A percentile compares a stretch with the other conserved stretches of the same genome.
These are phyloP conservation scores for Diddensiella transvaalensis DNA, from an alignment of 805 yeast species.

Conservation along the genomic window DNA sequence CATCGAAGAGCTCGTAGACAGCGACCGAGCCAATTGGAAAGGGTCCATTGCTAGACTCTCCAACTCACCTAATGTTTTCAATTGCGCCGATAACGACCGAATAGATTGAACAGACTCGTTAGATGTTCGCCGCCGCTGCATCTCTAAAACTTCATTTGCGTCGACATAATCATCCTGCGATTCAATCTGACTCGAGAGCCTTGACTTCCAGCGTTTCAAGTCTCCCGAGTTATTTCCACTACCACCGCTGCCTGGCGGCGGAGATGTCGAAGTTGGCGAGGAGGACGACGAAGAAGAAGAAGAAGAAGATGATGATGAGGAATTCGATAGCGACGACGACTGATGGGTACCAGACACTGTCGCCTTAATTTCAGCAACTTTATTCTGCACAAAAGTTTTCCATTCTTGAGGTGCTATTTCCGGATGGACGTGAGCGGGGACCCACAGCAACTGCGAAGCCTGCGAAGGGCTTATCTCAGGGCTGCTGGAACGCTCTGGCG, in stretches of 20 bases:
- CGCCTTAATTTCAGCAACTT: slow-evolving; percentile 35
- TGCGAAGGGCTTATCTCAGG: slow-evolving; percentile 16
- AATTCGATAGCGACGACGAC: slow-evolving; percentile 7
- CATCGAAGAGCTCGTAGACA: slow-evolving; percentile 39
- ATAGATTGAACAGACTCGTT: slow-evolving; percentile 25
- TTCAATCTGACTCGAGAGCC: slow-evolving; percentile 34
- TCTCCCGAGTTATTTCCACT: too few species aligned
- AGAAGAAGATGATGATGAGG: slow-evolving; percentile 1
- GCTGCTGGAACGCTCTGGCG: slow-evolving; percentile 4
- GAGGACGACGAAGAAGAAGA: slow-evolving; percentile 3
- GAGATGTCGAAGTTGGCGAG: background rate
- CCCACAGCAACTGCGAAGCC: slow-evolving; percentile 64
- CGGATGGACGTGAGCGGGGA: slow-evolving; percentile 92
- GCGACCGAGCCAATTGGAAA: slow-evolving; percentile 72
- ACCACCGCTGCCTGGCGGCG: background rate
- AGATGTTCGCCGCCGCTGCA: slow-evolving; percentile 11
- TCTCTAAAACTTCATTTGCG: slow-evolving; percentile 33
- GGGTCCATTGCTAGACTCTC: slow-evolving; percentile 66
- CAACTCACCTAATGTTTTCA: slow-evolving; percentile 66
- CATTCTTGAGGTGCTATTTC: slow-evolving; percentile 88
- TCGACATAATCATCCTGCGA: slow-evolving; percentile 33
- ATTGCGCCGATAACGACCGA: slow-evolving; percentile 53
- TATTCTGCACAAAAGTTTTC: slow-evolving; percentile 39
- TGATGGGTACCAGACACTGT: slow-evolving; percentile 14
- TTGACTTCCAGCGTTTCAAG: slow-evolving; percentile 26